Base-by-base conservation (phyloP, 805 yeast genomes). In the Nadsonia fulvescens region DNA sequence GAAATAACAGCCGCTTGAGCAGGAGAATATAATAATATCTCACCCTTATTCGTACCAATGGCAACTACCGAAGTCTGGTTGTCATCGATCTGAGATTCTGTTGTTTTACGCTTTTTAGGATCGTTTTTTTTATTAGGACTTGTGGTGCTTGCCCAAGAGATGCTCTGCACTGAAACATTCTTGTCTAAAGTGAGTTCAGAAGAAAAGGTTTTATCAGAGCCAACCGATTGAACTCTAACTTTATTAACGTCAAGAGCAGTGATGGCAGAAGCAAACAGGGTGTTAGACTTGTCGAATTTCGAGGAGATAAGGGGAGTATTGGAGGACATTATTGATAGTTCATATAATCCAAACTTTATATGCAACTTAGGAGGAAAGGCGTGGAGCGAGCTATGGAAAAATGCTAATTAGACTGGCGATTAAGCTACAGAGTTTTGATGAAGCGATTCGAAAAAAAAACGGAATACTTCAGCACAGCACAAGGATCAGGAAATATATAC, bases 201-300 rank as follows among this genome's bases (percentile, higher is more conserved):
- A 36, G 61, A 58, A 15, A 65, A 42, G 5, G 34, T 28, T 18
- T 34, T 37, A 14, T 52, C 58, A 7, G 66, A 56, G 8, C 58
- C 40, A 4, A 58, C 40, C 11, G 74, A 59, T 40, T 70, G 72
- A 2, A 75, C 76, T 30, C 70, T 58, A 19, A 79, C 51, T 36
- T 69, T 67, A 40, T 75, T 86, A 4, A 70, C 56, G 45, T 77
- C 86, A 32, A 79, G 59, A 2, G 79, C 73, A 18, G 67, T 64
- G 12, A 66, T 53, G 1, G 66, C 78, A 23, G 69, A 63, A 14
- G 83, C 81, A 37, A 70, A 59, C 40, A 58, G 61, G 22, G 62
- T 54, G n/a, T 74, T 70, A 1, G 63, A 48, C 8, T 69, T 59
- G 46, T 79, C 86, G 44, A 70, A 78, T 20, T 49, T 33, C 8